Evolutionary conservation across 1,284 basidiomycete species (phyloP).

Genomic region (Apiotrichum akiyoshidainum): DNA sequence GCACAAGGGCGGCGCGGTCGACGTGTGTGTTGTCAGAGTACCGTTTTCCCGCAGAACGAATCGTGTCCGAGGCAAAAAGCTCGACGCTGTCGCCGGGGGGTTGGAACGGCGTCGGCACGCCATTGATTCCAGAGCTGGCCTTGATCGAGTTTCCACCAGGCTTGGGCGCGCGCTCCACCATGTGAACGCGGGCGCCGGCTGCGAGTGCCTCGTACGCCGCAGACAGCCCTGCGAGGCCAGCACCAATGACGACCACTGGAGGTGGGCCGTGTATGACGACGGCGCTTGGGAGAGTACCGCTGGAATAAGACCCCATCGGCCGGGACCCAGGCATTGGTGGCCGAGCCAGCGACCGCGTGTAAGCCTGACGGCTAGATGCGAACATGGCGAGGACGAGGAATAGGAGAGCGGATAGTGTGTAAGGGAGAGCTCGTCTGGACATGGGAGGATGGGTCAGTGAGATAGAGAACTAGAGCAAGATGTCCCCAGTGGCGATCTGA

Average conservation of each 20-base stretch:
- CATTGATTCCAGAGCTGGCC: slow-evolving; percentile 17
- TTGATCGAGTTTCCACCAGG: slow-evolving; percentile 21
- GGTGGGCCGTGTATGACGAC: too few relatives aligned
- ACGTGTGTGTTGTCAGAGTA: background rate
- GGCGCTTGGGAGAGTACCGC: too few relatives aligned
- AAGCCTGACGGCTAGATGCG: too few relatives aligned
- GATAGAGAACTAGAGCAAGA: too few relatives aligned
- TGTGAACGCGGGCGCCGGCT: slow-evolving; percentile 11
- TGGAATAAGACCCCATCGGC: too few relatives aligned
- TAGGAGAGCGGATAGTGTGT: too few relatives aligned
- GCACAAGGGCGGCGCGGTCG: slow-evolving; percentile 8
- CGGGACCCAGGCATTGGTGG: too few relatives aligned
- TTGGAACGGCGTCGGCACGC: slow-evolving; percentile 13
- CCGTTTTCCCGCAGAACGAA: slow-evolving; percentile 9
- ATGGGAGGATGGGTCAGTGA: too few relatives aligned
- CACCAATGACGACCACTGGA: slow-evolving; percentile 16
- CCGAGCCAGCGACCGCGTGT: too few relatives aligned
- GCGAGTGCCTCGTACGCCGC: slow-evolving; percentile 11
- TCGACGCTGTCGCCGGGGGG: background rate
- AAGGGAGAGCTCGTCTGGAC: too few relatives aligned
- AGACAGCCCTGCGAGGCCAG: slow-evolving; percentile 15
- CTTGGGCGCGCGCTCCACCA: slow-evolving; percentile 13
- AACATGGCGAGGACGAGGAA: too few relatives aligned
- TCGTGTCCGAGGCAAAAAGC: slow-evolving; percentile 10
- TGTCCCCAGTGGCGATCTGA: too few relatives aligned